Conservation (phyloP, 2,329 filamentous ascomycete genomes). For the Alternaria arborescens region DNA sequence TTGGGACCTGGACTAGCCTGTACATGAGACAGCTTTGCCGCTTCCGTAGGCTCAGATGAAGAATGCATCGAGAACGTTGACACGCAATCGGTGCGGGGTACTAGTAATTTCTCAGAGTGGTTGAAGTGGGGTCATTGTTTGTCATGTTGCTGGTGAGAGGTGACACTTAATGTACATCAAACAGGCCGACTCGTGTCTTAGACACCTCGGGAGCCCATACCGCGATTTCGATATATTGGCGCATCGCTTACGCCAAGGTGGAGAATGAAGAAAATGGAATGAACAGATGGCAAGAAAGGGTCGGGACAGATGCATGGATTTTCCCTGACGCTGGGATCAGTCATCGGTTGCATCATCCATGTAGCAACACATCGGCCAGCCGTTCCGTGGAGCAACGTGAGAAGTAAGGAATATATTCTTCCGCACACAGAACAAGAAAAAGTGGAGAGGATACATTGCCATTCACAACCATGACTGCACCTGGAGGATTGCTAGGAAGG, state of each 20-base stretch:
- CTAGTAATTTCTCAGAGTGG: neutral
- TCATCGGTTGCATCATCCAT: neutral
- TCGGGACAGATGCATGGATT: neutral
- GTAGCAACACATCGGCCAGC: neutral
- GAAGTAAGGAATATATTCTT: neutral
- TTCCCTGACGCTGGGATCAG: neutral
- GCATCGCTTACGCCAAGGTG: neutral
- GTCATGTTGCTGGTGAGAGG: neutral
- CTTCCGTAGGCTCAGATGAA: neutral
- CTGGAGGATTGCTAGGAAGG: neutral
- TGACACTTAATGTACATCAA: conserved; percentile 4
- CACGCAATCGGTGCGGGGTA: neutral
- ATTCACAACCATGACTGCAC: neutral
- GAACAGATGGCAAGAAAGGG: neutral
- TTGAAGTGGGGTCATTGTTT: neutral
- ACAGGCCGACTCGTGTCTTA: conserved; percentile 3
- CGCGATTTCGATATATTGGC: neutral
- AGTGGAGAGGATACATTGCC: neutral
- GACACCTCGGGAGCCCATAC: neutral
- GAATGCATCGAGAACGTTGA: neutral
- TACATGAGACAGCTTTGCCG: neutral
- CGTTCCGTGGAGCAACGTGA: neutral
- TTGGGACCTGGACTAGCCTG: neutral
- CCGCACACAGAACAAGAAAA: neutral
- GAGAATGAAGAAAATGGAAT: neutral